Conservation (phyloP, 345 rosid species). For the Trapa incisa region DNA sequence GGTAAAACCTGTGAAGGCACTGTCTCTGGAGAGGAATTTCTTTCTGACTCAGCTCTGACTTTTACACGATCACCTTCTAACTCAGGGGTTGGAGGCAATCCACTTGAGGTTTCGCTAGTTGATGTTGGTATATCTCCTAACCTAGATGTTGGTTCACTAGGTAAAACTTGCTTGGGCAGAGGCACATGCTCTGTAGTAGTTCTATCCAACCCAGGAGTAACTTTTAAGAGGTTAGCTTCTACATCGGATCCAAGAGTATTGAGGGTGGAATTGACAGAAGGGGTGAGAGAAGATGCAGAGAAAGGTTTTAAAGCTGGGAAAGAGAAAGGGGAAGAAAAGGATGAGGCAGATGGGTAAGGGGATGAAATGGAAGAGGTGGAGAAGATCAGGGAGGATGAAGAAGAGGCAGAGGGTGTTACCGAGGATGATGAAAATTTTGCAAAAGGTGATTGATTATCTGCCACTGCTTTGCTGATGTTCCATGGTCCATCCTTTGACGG, state of each 20-base stretch:
- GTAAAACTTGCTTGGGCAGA: constrained; percentile 18
- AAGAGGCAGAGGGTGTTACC: constrained; percentile 16
- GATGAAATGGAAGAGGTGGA: constrained; percentile 21
- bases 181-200: constrained; percentile 23
- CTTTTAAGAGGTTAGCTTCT: constrained; percentile 18
- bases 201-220: constrained; percentile 16
- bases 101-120: neutral
- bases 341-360: neutral
- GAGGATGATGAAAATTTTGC: constrained; percentile 17
- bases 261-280: constrained; percentile 17
- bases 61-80: constrained; percentile 20
- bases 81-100: neutral
- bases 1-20: constrained; percentile 16
- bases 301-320: constrained; percentile 23
- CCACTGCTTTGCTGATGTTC: constrained; percentile 16
- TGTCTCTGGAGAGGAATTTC: constrained; percentile 18
- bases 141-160: constrained; percentile 24
- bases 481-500: constrained; percentile 20
- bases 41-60: constrained; percentile 16
- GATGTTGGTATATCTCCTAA: constrained; percentile 14
- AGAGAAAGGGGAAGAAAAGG: neutral
- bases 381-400: constrained; percentile 16
- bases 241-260: constrained; percentile 27
- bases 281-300: constrained; percentile 10
- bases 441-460: constrained; percentile 19